These are phyloP conservation scores for Syzygium syzygioides DNA, from an alignment of 441 rosid genomes.

Conservation along the genomic window DNA sequence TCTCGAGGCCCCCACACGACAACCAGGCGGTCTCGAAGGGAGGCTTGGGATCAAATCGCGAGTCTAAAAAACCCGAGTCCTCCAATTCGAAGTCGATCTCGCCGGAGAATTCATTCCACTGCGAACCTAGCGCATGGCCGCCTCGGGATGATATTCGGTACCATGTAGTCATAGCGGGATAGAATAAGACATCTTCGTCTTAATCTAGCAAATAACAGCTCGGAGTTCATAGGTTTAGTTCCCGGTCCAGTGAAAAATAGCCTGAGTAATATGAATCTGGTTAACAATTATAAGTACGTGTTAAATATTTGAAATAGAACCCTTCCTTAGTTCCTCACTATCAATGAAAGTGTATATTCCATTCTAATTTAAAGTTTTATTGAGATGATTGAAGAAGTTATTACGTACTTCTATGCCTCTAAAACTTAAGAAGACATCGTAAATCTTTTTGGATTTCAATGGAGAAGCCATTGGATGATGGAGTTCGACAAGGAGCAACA, in stretches of 20 bases:
- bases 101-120: neutral
- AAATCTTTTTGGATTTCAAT: neutral
- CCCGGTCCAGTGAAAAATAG: neutral
- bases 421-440: neutral
- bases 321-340: neutral
- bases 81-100: neutral
- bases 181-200: neutral
- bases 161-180: neutral
- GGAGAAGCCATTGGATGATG: neutral
- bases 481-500: accelerated
- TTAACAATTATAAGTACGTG: too few species aligned
- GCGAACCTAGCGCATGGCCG: neutral
- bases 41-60: neutral
- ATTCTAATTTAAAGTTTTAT: neutral
- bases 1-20: neutral
- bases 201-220: neutral
- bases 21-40: neutral
- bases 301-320: too few species aligned
- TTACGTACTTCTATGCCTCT: neutral
- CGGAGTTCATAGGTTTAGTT: neutral
- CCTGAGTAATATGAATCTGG: too few species aligned
- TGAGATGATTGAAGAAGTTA: neutral
- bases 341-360: neutral
- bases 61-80: neutral
- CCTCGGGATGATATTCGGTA: neutral